Evolutionary conservation across 2,329 filamentous ascomycete genomes (phyloP), one percentile per base, ranked within the genome.

Genomic region (Rutstroemia sp.): DNA sequence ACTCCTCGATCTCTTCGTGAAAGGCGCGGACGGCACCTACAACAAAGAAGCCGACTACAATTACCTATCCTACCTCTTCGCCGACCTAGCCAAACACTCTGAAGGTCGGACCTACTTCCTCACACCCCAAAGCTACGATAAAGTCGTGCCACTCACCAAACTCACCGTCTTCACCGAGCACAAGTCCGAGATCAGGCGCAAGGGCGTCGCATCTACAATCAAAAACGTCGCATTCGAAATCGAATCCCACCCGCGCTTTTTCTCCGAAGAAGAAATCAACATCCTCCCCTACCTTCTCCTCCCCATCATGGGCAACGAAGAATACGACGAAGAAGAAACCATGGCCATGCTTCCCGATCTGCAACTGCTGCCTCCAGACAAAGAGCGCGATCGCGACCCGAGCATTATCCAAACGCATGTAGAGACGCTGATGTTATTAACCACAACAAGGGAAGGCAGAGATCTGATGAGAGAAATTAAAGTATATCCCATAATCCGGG

Each of bases 91-190:
- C 50, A 95, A 91, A 72, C 86, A 92, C 65, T 77, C 83, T 38
- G 81, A 88, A 62, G 83, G 91, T 19, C 81, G 89, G 30, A 77
- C 81, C 51, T 89, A 94, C 73, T 88, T 96, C 63, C 78, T 89
- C 5, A 80, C 78, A 14, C 77, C 81, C 54, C 88, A 95, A 69
- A 73, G 81, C 1, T 92, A 95, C 70, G 91, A 96, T 69, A 77
- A 76, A 1, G 82, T 96, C 14, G 83, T 96, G n/a, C 94, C 94
- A 2, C 77, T 97, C 48, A 89, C 88, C 49, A 97, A 97, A 76
- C 78, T 99, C 60, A 88, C 87, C 58, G 92, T 97, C 58, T 97
- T 97, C 71, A 97, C 94, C 1, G 90, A 95, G 71, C 90, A 96
- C 73, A 78, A 81, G 64, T 95, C 89, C 2, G 80, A 87, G 27